Evolutionary conservation across 2,329 filamentous ascomycete species (phyloP).

Genomic region (Diplodia mutila): DNA sequence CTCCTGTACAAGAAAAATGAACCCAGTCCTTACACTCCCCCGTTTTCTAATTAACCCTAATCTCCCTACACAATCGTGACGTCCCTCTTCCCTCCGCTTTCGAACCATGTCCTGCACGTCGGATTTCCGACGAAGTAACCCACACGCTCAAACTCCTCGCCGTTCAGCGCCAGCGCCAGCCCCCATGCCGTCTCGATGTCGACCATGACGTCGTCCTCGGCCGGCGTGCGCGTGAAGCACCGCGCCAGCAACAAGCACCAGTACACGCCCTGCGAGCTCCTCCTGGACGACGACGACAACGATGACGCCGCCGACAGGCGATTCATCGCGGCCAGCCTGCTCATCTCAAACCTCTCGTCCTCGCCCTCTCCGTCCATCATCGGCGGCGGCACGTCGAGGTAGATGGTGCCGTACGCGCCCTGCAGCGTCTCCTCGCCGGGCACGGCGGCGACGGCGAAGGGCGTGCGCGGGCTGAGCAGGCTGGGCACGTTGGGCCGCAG

Average conservation of each 20-base stretch:
- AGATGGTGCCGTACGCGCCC: conserved; percentile 18
- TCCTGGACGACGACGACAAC: background rate
- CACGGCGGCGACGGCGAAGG: background rate
- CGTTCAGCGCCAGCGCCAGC: conserved; percentile 15
- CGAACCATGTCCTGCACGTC: conserved; percentile 14
- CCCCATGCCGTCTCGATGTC: conserved; percentile 22
- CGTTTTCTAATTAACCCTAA: background rate
- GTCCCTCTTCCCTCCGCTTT: conserved; percentile 1
- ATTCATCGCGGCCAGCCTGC: background rate
- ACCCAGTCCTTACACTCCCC: background rate
- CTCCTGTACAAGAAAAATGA: background rate
- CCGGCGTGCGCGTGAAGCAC: conserved; percentile 22
- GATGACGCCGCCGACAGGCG: background rate
- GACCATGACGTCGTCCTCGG: conserved; percentile 9
- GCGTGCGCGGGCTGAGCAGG: conserved; percentile 18
- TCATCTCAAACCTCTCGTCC: background rate
- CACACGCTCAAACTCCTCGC: conserved; percentile 15
- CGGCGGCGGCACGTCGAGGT: background rate
- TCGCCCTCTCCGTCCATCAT: background rate
- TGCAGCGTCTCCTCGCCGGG: background rate
- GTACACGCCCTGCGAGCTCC: conserved; percentile 14
- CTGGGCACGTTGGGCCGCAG: conserved; percentile 3
- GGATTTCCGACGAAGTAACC: conserved; percentile 1
- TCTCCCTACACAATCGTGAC: conserved; percentile 5
- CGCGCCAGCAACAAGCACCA: conserved; percentile 21